These are phyloP conservation scores for Fraxinus americana DNA, from an alignment of 257 asterid genomes.

Conservation along the genomic window DNA sequence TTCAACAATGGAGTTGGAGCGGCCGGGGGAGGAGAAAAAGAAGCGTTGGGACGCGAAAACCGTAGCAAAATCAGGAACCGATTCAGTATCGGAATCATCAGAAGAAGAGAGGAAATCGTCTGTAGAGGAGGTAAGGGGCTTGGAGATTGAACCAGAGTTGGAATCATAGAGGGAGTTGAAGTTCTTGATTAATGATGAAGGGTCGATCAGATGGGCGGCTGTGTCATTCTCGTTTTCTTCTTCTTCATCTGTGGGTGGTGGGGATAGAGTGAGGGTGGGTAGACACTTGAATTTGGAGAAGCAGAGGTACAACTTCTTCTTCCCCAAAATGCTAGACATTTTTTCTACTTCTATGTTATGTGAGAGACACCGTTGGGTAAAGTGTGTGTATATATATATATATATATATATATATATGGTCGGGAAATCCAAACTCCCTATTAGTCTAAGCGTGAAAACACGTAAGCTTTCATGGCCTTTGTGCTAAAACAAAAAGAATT, in stretches of 20 bases:
- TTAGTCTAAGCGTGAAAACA: too few species aligned
- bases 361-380: background rate
- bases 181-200: conserved; percentile 39
- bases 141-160: conserved; percentile 2
- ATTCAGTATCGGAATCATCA: conserved; percentile 39
- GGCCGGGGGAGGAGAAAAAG: conserved; percentile 82
- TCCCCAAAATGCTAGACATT: conserved; percentile 56
- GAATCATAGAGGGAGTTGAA: conserved; percentile 57
- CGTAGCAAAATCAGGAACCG: conserved; percentile 59
- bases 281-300: conserved; percentile 74
- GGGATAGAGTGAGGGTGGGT: conserved; percentile 43
- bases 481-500: too few species aligned
- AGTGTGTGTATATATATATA: background rate
- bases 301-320: conserved; percentile 58
- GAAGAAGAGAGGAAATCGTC: conserved; percentile 16
- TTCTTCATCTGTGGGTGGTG: conserved; percentile 30
- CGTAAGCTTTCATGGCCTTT: too few species aligned
- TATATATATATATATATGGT: background rate
- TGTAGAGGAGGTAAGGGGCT: background rate
- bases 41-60: conserved; percentile 78
- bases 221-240: conserved; percentile 12
- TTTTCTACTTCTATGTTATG: conserved; percentile 14
- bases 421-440: too few species aligned
- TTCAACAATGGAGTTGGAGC: conserved; percentile 68
- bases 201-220: background rate